Evolutionary conservation across 2,329 filamentous ascomycete species (phyloP).

Genomic region (Juglanconis sp.): DNA sequence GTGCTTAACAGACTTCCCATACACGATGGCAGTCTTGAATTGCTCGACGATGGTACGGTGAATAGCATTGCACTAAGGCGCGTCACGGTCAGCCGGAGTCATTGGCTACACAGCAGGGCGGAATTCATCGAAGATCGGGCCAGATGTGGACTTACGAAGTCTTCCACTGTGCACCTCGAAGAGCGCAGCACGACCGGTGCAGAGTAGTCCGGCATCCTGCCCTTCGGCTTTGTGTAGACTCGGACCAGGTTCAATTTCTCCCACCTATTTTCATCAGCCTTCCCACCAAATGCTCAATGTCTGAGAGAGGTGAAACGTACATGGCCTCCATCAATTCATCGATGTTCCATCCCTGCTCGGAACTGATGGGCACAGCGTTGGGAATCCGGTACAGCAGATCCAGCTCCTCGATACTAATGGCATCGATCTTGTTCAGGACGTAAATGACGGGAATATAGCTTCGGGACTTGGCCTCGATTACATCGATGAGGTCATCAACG

Average conservation of each 20-base stretch:
- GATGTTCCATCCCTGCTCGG: conserved; percentile 96
- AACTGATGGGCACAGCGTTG: conserved; percentile 94
- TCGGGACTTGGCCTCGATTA: conserved; percentile 89
- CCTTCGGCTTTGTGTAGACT: conserved; percentile 98
- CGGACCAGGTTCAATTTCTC: conserved; percentile 88
- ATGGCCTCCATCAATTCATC: conserved; percentile 96
- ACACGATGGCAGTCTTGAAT: conserved; percentile 93
- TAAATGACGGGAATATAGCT: conserved; percentile 99
- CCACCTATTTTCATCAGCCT: conserved; percentile 54
- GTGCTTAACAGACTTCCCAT: conserved; percentile 97
- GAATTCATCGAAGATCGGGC: background rate
- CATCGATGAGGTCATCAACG: conserved; percentile 92
- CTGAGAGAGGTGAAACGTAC: conserved; percentile 39
- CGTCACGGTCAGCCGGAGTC: conserved; percentile 34
- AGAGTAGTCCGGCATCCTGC: conserved; percentile 87
- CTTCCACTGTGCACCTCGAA: conserved; percentile 83
- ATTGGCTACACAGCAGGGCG: background rate
- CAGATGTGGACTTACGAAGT: conserved; percentile 70
- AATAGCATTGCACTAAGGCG: conserved; percentile 82
- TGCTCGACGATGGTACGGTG: conserved; percentile 94
- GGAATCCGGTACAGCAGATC: conserved; percentile 95
- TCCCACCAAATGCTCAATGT: background rate
- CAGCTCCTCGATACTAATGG: conserved; percentile 95
- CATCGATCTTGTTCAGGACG: conserved; percentile 98
- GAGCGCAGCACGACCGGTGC: conserved; percentile 85